A percentile compares a stretch with the other conserved stretches of the same genome.
Conservation (phyloP, 2,329 filamentous ascomycete species). For the Plenodomus lindquistii region DNA sequence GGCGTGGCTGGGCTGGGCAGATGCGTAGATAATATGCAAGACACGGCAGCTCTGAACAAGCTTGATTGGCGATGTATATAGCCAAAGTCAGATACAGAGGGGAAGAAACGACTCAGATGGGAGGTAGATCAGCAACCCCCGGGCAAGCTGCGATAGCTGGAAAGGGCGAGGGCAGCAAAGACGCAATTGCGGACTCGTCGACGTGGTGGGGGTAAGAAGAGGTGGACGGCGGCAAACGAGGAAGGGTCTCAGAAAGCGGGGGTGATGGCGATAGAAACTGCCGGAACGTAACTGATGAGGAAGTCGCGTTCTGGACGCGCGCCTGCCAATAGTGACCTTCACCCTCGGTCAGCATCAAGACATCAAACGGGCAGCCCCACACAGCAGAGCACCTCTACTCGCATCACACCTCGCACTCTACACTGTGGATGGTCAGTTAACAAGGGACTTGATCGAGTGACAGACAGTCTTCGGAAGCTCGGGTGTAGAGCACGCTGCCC, state of each 20-base stretch:
- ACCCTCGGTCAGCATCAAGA: slow-evolving; percentile 1
- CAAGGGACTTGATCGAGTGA: too few species aligned
- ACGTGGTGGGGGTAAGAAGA: slow-evolving; percentile 6
- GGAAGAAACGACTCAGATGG: slow-evolving; percentile 27
- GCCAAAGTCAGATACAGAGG: slow-evolving; percentile 43
- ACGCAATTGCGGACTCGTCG: background rate
- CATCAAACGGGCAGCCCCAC: slow-evolving; percentile 1
- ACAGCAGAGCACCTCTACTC: background rate
- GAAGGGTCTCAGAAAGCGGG: slow-evolving; percentile 7
- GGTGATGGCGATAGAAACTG: slow-evolving; percentile 11
- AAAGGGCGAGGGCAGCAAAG: slow-evolving; percentile 25
- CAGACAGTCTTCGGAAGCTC: too few species aligned
- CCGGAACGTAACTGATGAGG: slow-evolving; percentile 10
- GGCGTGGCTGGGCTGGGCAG: slow-evolving; percentile 30
- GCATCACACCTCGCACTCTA: too few species aligned
- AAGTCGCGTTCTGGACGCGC: slow-evolving; percentile 14
- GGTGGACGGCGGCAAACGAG: slow-evolving; percentile 9
- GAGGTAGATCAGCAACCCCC: slow-evolving; percentile 26
- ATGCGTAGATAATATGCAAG: slow-evolving; percentile 44
- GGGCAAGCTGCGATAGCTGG: slow-evolving; percentile 5
- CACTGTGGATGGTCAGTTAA: too few species aligned
- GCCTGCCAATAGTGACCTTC: slow-evolving; percentile 9
- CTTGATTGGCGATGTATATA: slow-evolving; percentile 41
- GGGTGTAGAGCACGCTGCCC: too few species aligned
- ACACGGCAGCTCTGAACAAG: slow-evolving; percentile 26